phyloP scores from a whole-genome alignment of 176 grass and related monocot genomes.

The Hyparrhenia diplandra region DNA sequence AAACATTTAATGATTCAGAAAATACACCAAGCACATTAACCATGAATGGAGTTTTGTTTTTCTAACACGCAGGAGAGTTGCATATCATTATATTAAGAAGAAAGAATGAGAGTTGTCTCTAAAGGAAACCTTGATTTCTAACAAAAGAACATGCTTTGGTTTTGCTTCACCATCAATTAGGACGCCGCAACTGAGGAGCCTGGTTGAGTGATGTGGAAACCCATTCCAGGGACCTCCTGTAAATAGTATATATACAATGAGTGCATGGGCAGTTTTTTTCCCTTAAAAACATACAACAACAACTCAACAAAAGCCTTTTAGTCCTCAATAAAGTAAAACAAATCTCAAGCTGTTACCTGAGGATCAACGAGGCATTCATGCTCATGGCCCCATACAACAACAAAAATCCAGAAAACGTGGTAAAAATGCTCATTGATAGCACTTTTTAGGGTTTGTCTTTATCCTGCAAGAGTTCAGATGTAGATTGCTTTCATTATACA shows the following conservation, averaged over 20 bases:
- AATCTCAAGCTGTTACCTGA: conserved; percentile 48
- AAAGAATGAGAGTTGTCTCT: neutral
- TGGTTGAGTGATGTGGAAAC: conserved; percentile 97
- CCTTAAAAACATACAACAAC: neutral
- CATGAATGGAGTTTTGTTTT: neutral
- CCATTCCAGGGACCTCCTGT: conserved; percentile 90
- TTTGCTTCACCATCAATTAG: conserved; percentile 97
- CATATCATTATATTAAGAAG: too few relatives aligned
- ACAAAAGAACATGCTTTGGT: conserved; percentile 87
- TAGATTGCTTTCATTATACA: neutral
- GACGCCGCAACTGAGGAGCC: conserved; percentile 89
- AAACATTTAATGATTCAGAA: conserved; percentile 38
- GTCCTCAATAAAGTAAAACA: neutral
- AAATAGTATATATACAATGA: conserved; percentile 15
- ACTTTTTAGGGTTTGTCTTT: conserved; percentile 92
- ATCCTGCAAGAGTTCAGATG: conserved; percentile 47
- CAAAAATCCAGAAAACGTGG: conserved; percentile 87
- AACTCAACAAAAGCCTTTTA: neutral
- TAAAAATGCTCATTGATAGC: conserved; percentile 96
- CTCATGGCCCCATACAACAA: conserved; percentile 94
- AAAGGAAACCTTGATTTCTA: conserved; percentile 81
- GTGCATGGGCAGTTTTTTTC: neutral
- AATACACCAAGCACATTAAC: neutral
- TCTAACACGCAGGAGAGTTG: too few relatives aligned
- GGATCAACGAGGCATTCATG: conserved; percentile 96